phyloP scores from a whole-genome alignment of 768 basidiomycete genomes.

The Auricularia heimuer region DNA sequence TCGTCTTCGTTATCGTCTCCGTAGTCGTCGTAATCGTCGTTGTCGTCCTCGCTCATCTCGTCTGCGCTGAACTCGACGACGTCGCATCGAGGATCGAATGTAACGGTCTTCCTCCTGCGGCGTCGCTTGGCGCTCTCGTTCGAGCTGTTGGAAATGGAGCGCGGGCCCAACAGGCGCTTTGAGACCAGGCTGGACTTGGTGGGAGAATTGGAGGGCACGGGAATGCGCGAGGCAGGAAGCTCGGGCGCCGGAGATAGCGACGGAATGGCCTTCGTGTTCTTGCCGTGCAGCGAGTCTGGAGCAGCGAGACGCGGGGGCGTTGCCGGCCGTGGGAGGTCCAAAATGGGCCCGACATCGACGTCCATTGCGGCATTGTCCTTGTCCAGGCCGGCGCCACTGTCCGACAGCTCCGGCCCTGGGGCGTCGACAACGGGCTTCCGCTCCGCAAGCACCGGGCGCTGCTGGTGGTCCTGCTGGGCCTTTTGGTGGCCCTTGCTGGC shows the following conservation, averaged over 20 bases:
- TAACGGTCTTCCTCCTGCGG: conserved; percentile 66
- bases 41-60: conserved; percentile 26
- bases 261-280: conserved; percentile 2
- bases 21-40: conserved; percentile 3
- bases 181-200: conserved; percentile 58
- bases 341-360: not conserved
- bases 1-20: conserved; percentile 17
- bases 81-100: conserved; percentile 69
- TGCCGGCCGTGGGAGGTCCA: conserved; percentile 10
- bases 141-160: conserved; percentile 26
- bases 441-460: not conserved
- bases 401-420: not conserved
- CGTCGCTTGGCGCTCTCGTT: conserved; percentile 1
- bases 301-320: not conserved
- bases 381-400: not conserved
- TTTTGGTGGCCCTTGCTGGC: not conserved
- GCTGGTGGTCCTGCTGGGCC: not conserved
- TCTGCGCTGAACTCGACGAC: conserved; percentile 72
- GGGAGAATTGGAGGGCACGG: conserved; percentile 31
- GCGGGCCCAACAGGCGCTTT: conserved; percentile 67
- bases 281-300: not conserved
- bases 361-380: not conserved
- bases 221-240: conserved; percentile 13
- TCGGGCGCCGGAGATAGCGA: conserved; percentile 1
- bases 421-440: not conserved